Evolutionary conservation across 139 green algal genomes (phyloP), one percentile per base, ranked within the genome.

Genomic region (Picochlorum sp.): DNA sequence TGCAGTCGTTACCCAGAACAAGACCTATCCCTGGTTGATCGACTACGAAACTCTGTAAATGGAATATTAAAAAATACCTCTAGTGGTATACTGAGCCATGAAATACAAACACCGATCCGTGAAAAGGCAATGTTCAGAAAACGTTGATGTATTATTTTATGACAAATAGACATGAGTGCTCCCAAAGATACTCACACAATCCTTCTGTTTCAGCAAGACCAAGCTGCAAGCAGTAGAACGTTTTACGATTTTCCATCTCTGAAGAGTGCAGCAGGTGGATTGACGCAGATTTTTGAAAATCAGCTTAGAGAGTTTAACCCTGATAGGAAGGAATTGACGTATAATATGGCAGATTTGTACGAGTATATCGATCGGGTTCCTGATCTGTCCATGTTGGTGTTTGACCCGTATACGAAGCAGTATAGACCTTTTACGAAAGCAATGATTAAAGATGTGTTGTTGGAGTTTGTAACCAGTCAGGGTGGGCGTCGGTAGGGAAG

Each of bases 321-420:
- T 38, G 59, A 57, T 26, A n/a, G 78, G 49, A 37, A 37, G 10
- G 78, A 78, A 65, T 77, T 89, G 61, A 86, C 80, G 9, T 89
- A 89, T 62, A 81, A 90, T 49, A 73, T 90, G 14, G 26, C 54
- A 2, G 80, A 89, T 55, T 70, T 89, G 38, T 87, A 77, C 41
- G 45, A 45, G 7, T 89, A 78, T 64, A 67, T 89, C 4, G 83
- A 89, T 65, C 57, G 50, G n/a, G 49, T 79, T 34, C 72, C 72
- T 13, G 72, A 79, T 38, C 24, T 79, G 16, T 68, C 30, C 20
- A 62, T 50, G 28, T 49, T 79, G 1, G 62, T 81, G 31, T 76
- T 67, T 62, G 69, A 78, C 28, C 49, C 58, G 9, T 57, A 80
- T 56, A 57, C 57, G 11, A 66, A 64, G 23, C 49, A 65, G 13